phyloP scores from a whole-genome alignment of 2,329 filamentous ascomycete species.

The Colletotrichum cordylinicola region DNA sequence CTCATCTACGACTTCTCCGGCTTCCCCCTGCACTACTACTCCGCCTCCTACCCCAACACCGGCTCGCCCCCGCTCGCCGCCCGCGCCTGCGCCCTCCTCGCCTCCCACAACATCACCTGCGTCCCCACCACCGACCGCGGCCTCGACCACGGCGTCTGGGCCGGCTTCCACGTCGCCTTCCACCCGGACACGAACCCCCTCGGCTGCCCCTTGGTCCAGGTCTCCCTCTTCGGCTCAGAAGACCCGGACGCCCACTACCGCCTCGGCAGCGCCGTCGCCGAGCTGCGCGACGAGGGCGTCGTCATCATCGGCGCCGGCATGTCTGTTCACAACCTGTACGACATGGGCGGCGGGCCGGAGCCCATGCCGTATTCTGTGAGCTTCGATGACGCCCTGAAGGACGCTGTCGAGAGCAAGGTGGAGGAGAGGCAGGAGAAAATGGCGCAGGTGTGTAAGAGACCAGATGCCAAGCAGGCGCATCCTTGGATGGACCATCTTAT shows the following conservation, averaged over 20 bases:
- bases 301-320: constrained; percentile 76
- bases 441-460: constrained; percentile 42
- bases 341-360: constrained; percentile 47
- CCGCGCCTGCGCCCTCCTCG: constrained; percentile 61
- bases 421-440: constrained; percentile 43
- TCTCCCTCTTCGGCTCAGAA: constrained; percentile 70
- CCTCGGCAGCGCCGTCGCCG: constrained; percentile 69
- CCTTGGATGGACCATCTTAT: constrained; percentile 57
- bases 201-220: constrained; percentile 73
- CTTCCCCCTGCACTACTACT: constrained; percentile 73
- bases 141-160: constrained; percentile 79
- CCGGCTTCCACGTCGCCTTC: constrained; percentile 70
- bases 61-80: constrained; percentile 66
- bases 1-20: constrained; percentile 80
- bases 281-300: constrained; percentile 71
- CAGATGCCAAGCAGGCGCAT: constrained; percentile 53
- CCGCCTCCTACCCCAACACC: constrained; percentile 68
- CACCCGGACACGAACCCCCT: constrained; percentile 66
- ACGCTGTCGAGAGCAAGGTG: constrained; percentile 45
- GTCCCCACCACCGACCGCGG: constrained; percentile 64
- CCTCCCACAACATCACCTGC: constrained; percentile 62
- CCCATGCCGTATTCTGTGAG: constrained; percentile 63
- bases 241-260: constrained; percentile 70
- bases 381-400: constrained; percentile 64
- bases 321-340: constrained; percentile 74